Evolutionary conservation across 805 yeast species (phyloP), one percentile per base, ranked within the genome.

Genomic region (Saccharomycopsis sp.): DNA sequence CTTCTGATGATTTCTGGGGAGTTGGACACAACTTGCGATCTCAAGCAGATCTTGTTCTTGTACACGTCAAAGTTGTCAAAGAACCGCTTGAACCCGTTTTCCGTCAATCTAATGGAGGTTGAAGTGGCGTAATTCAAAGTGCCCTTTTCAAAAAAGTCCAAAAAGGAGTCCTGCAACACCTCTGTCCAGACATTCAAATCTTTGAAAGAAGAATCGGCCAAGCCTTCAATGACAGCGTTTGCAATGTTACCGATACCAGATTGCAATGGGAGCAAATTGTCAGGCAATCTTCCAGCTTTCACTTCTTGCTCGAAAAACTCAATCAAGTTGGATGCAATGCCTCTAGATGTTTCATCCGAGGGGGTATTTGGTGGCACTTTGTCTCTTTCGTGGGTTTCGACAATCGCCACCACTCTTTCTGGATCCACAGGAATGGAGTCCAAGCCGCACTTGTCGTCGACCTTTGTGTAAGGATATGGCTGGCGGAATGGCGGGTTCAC

Each of bases 241-340:
- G 97, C 98, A 62, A 92, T 87, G 65, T 92, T 92, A 61, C 98
- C 98, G 53, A 92, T 92, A 61, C 98, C 98, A 36, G 95, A 82
- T 69, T 92, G 98, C 58, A 92, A 69, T 41, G 98, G 98, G 56
- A 80, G 94, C 61, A 92, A 73, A 66, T 86, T 88, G 51, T 74
- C 84, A 22, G 98, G 98, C 62, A 92, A 62, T 65, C 98, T 81
- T 49, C 98, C 98, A 38, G 61, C 65, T 53, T 71, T 75, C 42
- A 89, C 97, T 64, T 92, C 98, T 52, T 85, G 76, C 59, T 72
- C 68, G 51, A 92, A 82, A 66, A 92, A 92, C 52, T 85, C 94
- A 46, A 92, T 79, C 59, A 92, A 71, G 62, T 92, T 85, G 39
- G 66, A 60, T 30, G 96, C 97, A 63, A 92, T 88, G 44, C 73